phyloP scores from a whole-genome alignment of 345 rosid species.

The Heritiera littoralis region DNA sequence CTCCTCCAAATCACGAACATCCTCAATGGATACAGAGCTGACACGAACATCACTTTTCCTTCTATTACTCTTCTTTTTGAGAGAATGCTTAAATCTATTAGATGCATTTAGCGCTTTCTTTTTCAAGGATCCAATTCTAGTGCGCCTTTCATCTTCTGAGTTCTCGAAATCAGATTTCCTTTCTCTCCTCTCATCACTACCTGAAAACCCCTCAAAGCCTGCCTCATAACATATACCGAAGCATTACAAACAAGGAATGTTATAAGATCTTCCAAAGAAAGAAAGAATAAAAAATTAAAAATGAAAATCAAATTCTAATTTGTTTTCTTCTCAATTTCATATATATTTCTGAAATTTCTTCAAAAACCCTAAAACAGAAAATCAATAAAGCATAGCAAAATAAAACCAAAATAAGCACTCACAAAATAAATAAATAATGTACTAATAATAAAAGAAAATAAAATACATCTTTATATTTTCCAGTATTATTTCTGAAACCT shows the following conservation, averaged over 20 bases:
- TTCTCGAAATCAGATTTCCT: constrained; percentile 95
- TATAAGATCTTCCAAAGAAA: neutral
- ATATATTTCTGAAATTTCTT: neutral
- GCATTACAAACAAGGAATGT: neutral
- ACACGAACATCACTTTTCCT: constrained; percentile 85
- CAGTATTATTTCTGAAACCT: neutral
- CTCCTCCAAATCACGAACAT: constrained; percentile 90
- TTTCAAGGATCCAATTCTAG: constrained; percentile 85
- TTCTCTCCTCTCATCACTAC: constrained; percentile 91
- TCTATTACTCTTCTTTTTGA: constrained; percentile 80
- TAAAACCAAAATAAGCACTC: neutral
- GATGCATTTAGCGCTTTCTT: constrained; percentile 96
- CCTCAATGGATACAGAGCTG: constrained; percentile 98
- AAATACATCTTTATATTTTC: neutral
- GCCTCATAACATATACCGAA: constrained; percentile 19
- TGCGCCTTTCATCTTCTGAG: constrained; percentile 97
- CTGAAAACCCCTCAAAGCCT: constrained; percentile 95
- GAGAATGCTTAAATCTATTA: constrained; percentile 83
- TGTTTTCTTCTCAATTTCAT: neutral
- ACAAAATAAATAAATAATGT: neutral
- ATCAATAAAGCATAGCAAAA: neutral
- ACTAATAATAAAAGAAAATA: neutral
- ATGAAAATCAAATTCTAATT: neutral
- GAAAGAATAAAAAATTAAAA: neutral
- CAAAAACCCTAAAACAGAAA: neutral